Evolutionary conservation across 225 moss, liverwort and hornwort genomes (phyloP).

Genomic region (Marchantia polymorpha): DNA sequence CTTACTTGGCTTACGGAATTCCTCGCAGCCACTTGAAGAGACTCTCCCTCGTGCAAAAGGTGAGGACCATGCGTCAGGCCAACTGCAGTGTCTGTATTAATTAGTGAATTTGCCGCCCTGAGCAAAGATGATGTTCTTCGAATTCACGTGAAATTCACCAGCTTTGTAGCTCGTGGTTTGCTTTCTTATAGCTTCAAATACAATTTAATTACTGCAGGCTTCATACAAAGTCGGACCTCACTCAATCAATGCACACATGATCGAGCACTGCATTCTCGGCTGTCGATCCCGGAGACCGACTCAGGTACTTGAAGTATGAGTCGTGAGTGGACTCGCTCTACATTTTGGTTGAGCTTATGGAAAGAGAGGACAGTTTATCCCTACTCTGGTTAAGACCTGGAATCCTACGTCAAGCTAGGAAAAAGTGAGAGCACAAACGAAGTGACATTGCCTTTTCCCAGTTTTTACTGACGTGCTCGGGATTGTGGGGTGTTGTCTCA

Average conservation of each 20-base stretch:
- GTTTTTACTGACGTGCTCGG: too few relatives aligned
- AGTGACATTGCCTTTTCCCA: too few relatives aligned
- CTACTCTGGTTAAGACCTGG: too few relatives aligned
- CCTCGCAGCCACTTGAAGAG: slow-evolving; percentile 77
- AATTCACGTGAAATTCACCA: too few relatives aligned
- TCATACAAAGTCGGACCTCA: slow-evolving; percentile 75
- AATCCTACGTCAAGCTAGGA: too few relatives aligned
- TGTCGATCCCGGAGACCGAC: slow-evolving; percentile 55
- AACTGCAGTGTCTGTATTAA: background rate
- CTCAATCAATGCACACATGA: slow-evolving; percentile 78
- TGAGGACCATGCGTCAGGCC: slow-evolving; percentile 4
- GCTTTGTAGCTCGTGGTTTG: background rate
- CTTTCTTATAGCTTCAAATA: too few relatives aligned
- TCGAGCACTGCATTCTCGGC: slow-evolving; percentile 78
- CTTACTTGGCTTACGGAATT: slow-evolving; percentile 86
- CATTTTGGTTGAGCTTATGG: too few relatives aligned
- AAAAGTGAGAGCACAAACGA: too few relatives aligned
- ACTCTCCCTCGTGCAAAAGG: slow-evolving; percentile 77
- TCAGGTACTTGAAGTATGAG: slow-evolving; percentile 29
- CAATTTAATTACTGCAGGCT: slow-evolving; percentile 40
- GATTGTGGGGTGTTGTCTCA: background rate
- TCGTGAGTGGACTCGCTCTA: too few relatives aligned
- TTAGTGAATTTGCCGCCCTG: too few relatives aligned
- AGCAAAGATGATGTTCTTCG: too few relatives aligned
- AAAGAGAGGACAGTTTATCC: too few relatives aligned